phyloP scores from a whole-genome alignment of 208 protist genomes.

The Leishmania aethiopica region DNA sequence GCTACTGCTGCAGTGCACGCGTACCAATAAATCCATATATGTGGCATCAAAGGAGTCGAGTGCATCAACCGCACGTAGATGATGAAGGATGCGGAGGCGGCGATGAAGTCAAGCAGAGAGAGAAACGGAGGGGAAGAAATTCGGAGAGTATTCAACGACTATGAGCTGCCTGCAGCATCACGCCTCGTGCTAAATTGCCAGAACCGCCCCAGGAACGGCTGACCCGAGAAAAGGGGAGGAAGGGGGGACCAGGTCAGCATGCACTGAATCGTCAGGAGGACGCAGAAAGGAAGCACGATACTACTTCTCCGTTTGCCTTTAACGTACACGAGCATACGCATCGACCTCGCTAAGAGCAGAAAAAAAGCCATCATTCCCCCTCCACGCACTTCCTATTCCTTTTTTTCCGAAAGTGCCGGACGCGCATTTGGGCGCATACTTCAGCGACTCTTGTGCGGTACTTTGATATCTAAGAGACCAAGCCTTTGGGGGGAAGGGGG shows the following conservation, averaged over 20 bases:
- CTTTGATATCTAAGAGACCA: slow-evolving; percentile 1
- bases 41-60: background rate
- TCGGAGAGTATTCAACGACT: background rate
- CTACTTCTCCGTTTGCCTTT: background rate
- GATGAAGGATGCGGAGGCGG: background rate
- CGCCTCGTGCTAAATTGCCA: background rate
- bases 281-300: background rate
- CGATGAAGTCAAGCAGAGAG: slow-evolving; percentile 7
- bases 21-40: background rate
- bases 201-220: background rate
- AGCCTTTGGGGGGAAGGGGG: background rate
- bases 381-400: background rate
- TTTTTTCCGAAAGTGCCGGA: background rate
- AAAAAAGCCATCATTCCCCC: background rate
- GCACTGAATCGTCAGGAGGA: background rate
- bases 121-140: slow-evolving; percentile 3
- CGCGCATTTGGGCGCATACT: background rate
- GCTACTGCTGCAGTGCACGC: background rate
- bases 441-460: background rate
- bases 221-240: background rate
- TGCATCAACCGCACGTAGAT: background rate
- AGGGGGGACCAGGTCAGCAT: background rate
- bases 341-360: background rate
- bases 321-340: background rate
- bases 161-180: background rate